Percentiles rank a stretch among this genome's conserved stretches.
These are phyloP conservation scores for Lithospermum erythrorhizon DNA, from an alignment of 257 asterid genomes.

Conservation along the genomic window DNA sequence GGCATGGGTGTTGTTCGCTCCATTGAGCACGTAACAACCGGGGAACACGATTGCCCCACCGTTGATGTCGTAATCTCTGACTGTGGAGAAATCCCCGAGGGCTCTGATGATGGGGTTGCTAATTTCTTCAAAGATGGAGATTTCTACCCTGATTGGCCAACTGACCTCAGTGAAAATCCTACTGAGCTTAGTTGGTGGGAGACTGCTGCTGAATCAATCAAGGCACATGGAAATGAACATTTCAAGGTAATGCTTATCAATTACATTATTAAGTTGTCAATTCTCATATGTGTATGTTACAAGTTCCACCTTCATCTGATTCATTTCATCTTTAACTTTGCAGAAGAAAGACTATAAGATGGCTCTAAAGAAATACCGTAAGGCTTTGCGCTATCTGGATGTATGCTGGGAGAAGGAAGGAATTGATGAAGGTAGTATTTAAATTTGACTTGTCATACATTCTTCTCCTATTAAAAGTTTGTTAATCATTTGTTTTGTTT, in stretches of 20 bases:
- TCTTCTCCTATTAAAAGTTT: not conserved
- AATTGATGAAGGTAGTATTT: slow-evolving; percentile 59
- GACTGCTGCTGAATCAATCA: slow-evolving; percentile 55
- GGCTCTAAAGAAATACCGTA: slow-evolving; percentile 90
- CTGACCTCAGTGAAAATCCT: slow-evolving; percentile 59
- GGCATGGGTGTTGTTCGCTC: slow-evolving; percentile 96
- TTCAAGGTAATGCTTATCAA: slow-evolving; percentile 49
- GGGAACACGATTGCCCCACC: slow-evolving; percentile 57
- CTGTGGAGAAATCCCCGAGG: slow-evolving; percentile 79
- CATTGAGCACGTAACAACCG: slow-evolving; percentile 54
- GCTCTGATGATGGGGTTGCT: slow-evolving; percentile 69
- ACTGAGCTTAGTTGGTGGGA: slow-evolving; percentile 87
- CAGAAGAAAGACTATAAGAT: slow-evolving; percentile 95
- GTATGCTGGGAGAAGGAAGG: slow-evolving; percentile 98
- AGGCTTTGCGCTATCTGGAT: slow-evolving; percentile 93
- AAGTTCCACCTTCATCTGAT: not conserved
- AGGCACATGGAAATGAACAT: slow-evolving; percentile 76
- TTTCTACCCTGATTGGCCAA: slow-evolving; percentile 82
- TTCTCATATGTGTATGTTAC: not conserved
- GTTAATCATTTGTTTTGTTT: slow-evolving; percentile 8
- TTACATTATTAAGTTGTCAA: slow-evolving; percentile 3
- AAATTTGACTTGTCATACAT: not conserved
- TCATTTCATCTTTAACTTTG: slow-evolving; percentile 13
- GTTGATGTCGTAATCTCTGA: slow-evolving; percentile 49
- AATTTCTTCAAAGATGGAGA: slow-evolving; percentile 87